Percentiles rank a stretch among this genome's conserved stretches.
These are phyloP conservation scores for Botryotinia globosa DNA, from an alignment of 2,329 filamentous ascomycete species.

Conservation along the genomic window DNA sequence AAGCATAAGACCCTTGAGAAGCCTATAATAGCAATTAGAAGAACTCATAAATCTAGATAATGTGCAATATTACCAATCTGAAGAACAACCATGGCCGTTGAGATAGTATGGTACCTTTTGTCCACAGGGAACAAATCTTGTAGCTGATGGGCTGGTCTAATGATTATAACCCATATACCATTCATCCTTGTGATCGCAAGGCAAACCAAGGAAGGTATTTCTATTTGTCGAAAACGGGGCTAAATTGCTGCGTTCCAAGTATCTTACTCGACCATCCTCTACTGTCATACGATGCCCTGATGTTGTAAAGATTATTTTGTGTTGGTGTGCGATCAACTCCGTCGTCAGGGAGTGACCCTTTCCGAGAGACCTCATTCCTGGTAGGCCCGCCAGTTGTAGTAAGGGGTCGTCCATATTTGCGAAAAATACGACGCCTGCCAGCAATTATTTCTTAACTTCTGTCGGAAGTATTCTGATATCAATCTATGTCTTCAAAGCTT, in stretches of 20 bases:
- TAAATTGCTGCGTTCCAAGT: neutral
- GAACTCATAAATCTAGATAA: too few relatives aligned
- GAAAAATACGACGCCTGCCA: neutral
- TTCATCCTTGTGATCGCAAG: constrained; percentile 1
- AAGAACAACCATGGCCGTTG: neutral
- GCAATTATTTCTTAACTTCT: too few relatives aligned
- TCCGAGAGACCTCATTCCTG: neutral
- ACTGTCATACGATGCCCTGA: fast-evolving
- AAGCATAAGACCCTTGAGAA: neutral
- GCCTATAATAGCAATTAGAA: too few relatives aligned
- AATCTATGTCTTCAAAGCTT: too few relatives aligned
- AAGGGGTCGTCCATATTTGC: neutral
- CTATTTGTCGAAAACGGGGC: neutral
- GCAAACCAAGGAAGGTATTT: neutral
- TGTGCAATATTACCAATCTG: neutral
- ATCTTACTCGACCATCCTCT: neutral
- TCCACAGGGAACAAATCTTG: neutral
- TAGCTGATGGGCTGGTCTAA: neutral
- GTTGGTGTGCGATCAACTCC: neutral
- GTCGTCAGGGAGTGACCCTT: neutral
- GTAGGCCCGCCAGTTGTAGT: neutral
- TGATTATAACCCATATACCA: neutral
- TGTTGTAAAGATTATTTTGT: neutral
- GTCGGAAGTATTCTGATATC: too few relatives aligned
- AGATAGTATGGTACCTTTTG: neutral